Percentiles rank a stretch among this genome's conserved stretches.
phyloP scores from a whole-genome alignment of 768 basidiomycete species.

The Trametopsis cervina region DNA sequence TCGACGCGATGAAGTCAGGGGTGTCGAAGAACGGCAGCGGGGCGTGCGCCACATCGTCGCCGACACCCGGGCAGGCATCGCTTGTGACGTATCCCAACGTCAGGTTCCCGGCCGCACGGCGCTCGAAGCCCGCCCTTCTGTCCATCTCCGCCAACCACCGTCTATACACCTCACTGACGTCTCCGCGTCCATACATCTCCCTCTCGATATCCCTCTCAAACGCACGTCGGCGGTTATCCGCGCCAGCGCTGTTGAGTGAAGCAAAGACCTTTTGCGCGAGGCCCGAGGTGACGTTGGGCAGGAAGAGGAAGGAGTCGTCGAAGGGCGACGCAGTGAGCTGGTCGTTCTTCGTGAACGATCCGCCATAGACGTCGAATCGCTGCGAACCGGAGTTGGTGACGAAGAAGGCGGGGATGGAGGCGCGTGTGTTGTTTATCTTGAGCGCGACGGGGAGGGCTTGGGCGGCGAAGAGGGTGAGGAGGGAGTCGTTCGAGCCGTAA shows the following conservation, averaged over 20 bases:
- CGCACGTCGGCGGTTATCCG: conserved; percentile 28
- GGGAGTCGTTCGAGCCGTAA: conserved; percentile 52
- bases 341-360: conserved; percentile 75
- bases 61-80: conserved; percentile 70
- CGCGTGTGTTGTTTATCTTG: conserved; percentile 56
- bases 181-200: conserved; percentile 39
- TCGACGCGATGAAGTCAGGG: conserved; percentile 55
- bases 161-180: conserved; percentile 43
- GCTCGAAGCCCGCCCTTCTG: conserved; percentile 26
- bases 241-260: conserved; percentile 41
- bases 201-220: conserved; percentile 28
- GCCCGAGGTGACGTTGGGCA: conserved; percentile 44
- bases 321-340: conserved; percentile 73
- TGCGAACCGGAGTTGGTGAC: conserved; percentile 58
- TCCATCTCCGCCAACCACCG: conserved; percentile 58
- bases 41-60: conserved; percentile 64
- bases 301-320: conserved; percentile 53
- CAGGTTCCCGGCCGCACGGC: conserved; percentile 39
- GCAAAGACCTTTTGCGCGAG: conserved; percentile 50
- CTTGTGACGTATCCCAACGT: conserved; percentile 72
- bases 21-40: conserved; percentile 48
- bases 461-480: conserved; percentile 51
- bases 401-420: conserved; percentile 52
- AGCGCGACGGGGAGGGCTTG: conserved; percentile 52
- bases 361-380: conserved; percentile 61